A percentile compares a stretch with the other conserved stretches of the same genome.
Evolutionary conservation across 2,329 filamentous ascomycete species (phyloP).

Genomic region (Magnaporthales sp.): DNA sequence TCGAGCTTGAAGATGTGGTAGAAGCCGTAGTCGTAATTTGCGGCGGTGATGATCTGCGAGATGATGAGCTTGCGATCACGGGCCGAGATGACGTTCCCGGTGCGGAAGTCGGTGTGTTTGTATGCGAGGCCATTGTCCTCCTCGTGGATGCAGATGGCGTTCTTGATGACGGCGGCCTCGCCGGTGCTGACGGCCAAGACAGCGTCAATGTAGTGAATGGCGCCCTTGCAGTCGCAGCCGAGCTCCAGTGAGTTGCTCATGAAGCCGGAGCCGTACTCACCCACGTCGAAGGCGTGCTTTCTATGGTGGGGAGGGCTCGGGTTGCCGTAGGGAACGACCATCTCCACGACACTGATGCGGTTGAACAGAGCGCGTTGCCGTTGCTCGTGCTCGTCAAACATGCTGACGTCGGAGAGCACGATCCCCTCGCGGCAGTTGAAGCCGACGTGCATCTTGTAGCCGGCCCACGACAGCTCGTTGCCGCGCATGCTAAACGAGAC

Average conservation of each 20-base stretch:
- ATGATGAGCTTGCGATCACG: constrained; percentile 62
- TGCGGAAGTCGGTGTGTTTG: constrained; percentile 47
- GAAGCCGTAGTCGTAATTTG: constrained; percentile 41
- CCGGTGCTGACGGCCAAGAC: constrained; percentile 64
- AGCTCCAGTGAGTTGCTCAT: constrained; percentile 55
- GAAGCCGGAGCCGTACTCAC: constrained; percentile 54
- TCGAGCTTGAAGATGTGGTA: constrained; percentile 8
- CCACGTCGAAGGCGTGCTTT: constrained; percentile 55
- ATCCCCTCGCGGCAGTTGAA: constrained; percentile 45
- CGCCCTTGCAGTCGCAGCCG: constrained; percentile 62
- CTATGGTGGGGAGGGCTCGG: constrained; percentile 54
- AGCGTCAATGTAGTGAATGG: constrained; percentile 67
- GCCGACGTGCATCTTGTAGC: constrained; percentile 42
- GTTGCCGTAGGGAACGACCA: constrained; percentile 65
- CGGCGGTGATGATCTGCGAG: constrained; percentile 55
- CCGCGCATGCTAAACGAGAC: constrained; percentile 60
- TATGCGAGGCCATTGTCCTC: constrained; percentile 67
- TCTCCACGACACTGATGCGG: constrained; percentile 65
- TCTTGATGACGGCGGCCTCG: constrained; percentile 60
- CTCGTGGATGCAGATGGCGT: constrained; percentile 72
- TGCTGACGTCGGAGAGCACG: constrained; percentile 39
- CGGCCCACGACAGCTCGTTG: constrained; percentile 40
- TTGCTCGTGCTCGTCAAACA: constrained; percentile 1
- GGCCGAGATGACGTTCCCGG: constrained; percentile 52
- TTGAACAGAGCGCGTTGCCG: constrained; percentile 54